A percentile compares a stretch with the other conserved stretches of the same genome.
These are phyloP conservation scores for Pichia cephalocereana DNA, from an alignment of 805 yeast genomes.

Conservation along the genomic window DNA sequence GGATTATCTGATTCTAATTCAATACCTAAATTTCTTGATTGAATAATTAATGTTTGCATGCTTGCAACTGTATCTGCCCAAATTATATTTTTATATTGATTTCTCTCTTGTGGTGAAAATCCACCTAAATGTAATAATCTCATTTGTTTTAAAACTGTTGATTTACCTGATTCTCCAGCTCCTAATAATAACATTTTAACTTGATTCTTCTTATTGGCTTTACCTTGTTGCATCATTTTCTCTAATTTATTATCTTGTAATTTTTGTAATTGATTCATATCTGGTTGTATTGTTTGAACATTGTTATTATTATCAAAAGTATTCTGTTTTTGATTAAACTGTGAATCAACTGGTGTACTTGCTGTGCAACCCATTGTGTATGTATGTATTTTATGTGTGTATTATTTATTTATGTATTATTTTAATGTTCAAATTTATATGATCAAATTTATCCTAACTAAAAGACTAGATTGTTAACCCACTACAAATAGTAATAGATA, in stretches of 20 bases:
- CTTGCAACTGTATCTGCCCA: slow-evolving; percentile 89
- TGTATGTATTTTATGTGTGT: no score
- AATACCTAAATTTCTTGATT: slow-evolving; percentile 60
- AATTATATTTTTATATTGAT: slow-evolving; percentile 75
- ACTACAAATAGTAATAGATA: no score
- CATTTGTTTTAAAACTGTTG: slow-evolving; percentile 87
- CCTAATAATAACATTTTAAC: slow-evolving; percentile 75
- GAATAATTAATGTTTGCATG: slow-evolving; percentile 70
- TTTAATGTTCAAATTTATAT: no score
- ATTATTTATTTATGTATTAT: no score
- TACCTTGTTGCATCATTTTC: slow-evolving; percentile 44
- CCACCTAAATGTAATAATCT: slow-evolving; percentile 79
- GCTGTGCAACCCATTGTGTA: slow-evolving; percentile 56
- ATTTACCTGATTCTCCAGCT: slow-evolving; percentile 92
- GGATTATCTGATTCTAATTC: slow-evolving; percentile 57
- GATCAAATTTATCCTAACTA: no score
- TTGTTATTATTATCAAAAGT: neutral
- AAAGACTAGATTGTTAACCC: no score
- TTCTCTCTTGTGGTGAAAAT: slow-evolving; percentile 68
- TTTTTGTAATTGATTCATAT: slow-evolving; percentile 18
- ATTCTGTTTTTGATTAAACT: neutral
- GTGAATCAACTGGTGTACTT: slow-evolving; percentile 31
- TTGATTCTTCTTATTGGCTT: slow-evolving; percentile 46
- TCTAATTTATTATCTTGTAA: slow-evolving; percentile 36
- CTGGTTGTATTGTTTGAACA: slow-evolving; percentile 13